Base-by-base conservation (phyloP, 441 rosid species). In the Dalechampia spathulata region DNA sequence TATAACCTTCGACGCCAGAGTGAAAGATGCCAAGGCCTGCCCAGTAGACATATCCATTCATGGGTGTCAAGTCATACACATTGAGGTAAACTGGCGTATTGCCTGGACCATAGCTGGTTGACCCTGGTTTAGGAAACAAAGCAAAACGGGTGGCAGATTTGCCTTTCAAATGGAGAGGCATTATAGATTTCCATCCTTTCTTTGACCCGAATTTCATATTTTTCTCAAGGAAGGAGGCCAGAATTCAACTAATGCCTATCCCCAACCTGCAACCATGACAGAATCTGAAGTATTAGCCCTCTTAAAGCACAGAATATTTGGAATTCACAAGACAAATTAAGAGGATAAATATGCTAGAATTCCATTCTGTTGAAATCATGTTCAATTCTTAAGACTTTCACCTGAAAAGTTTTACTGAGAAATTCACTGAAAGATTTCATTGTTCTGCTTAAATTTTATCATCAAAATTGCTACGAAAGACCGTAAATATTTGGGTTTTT, bases 21-120 rank as follows among this genome's bases (percentile, higher is more conserved):
- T 90, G 97, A 72, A 85, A 90, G 65, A 87, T 83, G 16, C 97
- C 96, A 43, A 90, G 69, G 60, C 97, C 97, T 10, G 87, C 88
- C 97, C 97, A 90, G 44, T 83, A 87, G 65, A 83, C 80, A 62
- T 87, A 90, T 64, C 81, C 87, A 65, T 90, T 90, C 61, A 73
- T 71, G 6, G 91, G 77, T 32, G 97, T 90, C 77, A 90, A 73
- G 79, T 90, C 97, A 57, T 90, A 90, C 19, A 90, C 92, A 64
- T 90, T 90, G 41, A 90, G 78, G 67, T 81, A 90, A 53, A 90
- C 96, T 5, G 90, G 85, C 57, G 81, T 58, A 41, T 65, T 68
- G 40, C 79, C 82, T 39, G 69, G 74, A 57, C 75, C 70, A 61
- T 55, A 77, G 71, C 67, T 57, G 2, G 75, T 64, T 20, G 85